Evolutionary conservation across 1,284 basidiomycete species (phyloP), one percentile per base, ranked within the genome.

Genomic region (Apiotrichum domesticum): DNA sequence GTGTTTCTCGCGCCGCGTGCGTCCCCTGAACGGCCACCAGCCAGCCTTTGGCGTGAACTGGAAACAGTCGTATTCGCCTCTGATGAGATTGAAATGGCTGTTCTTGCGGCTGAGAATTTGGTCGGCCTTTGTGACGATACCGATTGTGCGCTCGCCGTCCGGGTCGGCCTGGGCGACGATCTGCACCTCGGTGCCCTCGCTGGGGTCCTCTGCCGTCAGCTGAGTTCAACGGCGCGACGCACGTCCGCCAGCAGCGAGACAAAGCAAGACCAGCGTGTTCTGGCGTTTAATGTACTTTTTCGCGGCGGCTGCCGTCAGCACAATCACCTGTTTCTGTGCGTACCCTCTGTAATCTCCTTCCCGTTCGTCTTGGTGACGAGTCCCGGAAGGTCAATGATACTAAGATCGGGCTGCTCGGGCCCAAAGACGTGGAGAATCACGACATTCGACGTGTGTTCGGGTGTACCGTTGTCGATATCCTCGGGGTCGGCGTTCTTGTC

Each of bases 361-460:
- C 34, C n/a, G 8, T 32, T 42, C 7, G 35, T 29, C 51, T 13
- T 46, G 10, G 32, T 51, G 5, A 49, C 64, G 37, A 39, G 39
- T 64, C 69, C 69, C 3, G 69, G 67, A 1, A 71, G 54, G 51
- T 71, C 69, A 11, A 66, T 55, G 13, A 68, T 61, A 6, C 62
- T 54, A 3, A 68, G 46, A 39, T 67, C 49, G 0, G 50, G 46
- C 48, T 62, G 61, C 4, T 58, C 44, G 1, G 58, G 55, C 10
- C 69, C 67, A 0, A 49, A 46, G 3, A 67, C 51, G 63, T 66
- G 40, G 3, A 68, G 56, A 7, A 63, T 41, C 4, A 68, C 68
- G 5, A 56, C 46, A 47, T 66, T 70, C 8, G 29, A 39, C 14
- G 66, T 65, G 52, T 58, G 57, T 1, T 37, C 21, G 10, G 45